These are phyloP conservation scores for Phytophthora quininea DNA, from an alignment of 352 stramenopile genomes.

Conservation along the genomic window DNA sequence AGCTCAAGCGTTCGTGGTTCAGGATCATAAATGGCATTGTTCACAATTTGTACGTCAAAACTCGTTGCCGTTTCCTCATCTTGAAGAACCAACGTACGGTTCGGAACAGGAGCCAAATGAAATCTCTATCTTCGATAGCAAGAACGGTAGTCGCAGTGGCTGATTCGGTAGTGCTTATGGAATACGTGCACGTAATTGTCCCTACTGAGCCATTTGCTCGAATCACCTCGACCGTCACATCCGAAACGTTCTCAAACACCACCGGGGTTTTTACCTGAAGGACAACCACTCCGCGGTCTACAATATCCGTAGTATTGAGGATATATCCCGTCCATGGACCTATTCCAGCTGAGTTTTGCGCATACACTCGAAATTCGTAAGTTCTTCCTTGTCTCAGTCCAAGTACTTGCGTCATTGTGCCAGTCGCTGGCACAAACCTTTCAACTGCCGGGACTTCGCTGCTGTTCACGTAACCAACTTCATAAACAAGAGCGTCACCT, in stretches of 20 bases:
- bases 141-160: too few relatives aligned
- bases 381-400: slow-evolving; percentile 37
- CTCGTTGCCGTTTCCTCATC: slow-evolving; percentile 40
- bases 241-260: slow-evolving; percentile 51
- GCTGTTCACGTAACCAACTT: slow-evolving; percentile 32
- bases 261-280: slow-evolving; percentile 23
- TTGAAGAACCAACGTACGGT: slow-evolving; percentile 39
- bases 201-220: slow-evolving; percentile 56
- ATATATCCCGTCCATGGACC: slow-evolving; percentile 41
- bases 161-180: neutral
- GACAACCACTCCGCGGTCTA: slow-evolving; percentile 43
- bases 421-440: neutral
- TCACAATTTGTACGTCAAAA: slow-evolving; percentile 48
- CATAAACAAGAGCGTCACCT: slow-evolving; percentile 42
- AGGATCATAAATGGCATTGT: slow-evolving; percentile 47
- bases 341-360: slow-evolving; percentile 43
- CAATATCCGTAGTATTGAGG: slow-evolving; percentile 46
- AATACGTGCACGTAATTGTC: slow-evolving; percentile 47
- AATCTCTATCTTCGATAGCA: slow-evolving; percentile 43
- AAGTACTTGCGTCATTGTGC: slow-evolving; percentile 19
- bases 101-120: slow-evolving; percentile 22
- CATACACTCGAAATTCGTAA: slow-evolving; percentile 45
- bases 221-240: slow-evolving; percentile 39
- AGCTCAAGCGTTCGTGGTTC: slow-evolving; percentile 34
- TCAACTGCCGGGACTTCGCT: neutral